These are phyloP conservation scores for Plasmodium ovale DNA, from an alignment of 169 alveolate species.

Conservation along the genomic window DNA sequence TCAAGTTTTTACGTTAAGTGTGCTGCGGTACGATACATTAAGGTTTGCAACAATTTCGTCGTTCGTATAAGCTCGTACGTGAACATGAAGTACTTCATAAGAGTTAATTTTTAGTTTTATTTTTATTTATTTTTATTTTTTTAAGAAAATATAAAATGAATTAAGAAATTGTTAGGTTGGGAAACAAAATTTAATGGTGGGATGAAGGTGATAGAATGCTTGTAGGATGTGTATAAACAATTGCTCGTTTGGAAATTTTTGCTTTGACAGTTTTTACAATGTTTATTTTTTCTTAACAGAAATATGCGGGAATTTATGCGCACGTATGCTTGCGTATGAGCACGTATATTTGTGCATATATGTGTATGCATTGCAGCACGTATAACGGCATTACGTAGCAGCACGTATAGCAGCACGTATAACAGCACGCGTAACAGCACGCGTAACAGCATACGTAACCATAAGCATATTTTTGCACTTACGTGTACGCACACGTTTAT, in stretches of 20 bases:
- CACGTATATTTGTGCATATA: too few species aligned
- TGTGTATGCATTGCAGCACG: too few species aligned
- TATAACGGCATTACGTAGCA: too few species aligned
- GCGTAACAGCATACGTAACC: too few species aligned
- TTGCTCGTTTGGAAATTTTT: background rate
- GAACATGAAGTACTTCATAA: background rate
- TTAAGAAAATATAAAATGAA: background rate
- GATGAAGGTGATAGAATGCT: background rate
- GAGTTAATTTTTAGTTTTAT: background rate
- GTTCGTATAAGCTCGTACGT: too few species aligned
- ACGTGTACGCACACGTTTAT: background rate
- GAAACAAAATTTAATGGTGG: slow-evolving; percentile 10
- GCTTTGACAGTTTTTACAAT: background rate
- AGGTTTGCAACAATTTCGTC: too few species aligned
- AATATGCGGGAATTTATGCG: background rate
- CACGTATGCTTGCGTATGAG: background rate
- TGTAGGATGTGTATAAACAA: background rate
- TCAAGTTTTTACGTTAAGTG: background rate
- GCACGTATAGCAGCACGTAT: too few species aligned
- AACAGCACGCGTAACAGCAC: too few species aligned
- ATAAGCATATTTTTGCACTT: background rate
- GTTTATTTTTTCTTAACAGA: background rate
- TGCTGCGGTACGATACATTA: too few species aligned
- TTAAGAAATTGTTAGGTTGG: slow-evolving; percentile 1
- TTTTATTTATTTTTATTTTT: background rate